These are phyloP conservation scores for Ogataea thermomethanolica DNA, from an alignment of 805 yeast genomes.

Conservation along the genomic window DNA sequence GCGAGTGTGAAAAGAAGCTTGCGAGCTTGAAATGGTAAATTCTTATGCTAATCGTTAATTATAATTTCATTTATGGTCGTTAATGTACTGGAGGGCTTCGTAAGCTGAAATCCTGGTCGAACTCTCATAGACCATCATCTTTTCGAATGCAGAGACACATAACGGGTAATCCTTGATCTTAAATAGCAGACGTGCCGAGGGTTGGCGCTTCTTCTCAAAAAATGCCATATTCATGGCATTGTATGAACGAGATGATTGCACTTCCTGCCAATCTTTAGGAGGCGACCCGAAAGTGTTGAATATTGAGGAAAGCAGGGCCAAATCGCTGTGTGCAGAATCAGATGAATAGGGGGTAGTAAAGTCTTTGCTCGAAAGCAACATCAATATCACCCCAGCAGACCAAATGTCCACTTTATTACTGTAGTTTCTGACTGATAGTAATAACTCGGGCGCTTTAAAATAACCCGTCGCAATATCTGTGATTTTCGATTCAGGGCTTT, in stretches of 20 bases:
- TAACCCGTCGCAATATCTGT: conserved; percentile 64
- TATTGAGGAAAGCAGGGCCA: conserved; percentile 53
- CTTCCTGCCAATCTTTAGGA: conserved; percentile 42
- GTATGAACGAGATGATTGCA: conserved; percentile 37
- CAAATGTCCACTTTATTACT: conserved; percentile 61
- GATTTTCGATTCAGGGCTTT: conserved; percentile 41
- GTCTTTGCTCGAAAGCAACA: conserved; percentile 44
- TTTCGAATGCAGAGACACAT: conserved; percentile 32
- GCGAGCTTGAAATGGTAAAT: conserved; percentile 18
- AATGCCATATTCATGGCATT: conserved; percentile 31
- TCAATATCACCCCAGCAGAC: conserved; percentile 63
- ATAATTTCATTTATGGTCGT: not conserved
- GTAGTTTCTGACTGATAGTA: conserved; percentile 58
- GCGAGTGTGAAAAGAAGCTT: conserved; percentile 42
- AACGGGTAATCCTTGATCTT: conserved; percentile 20
- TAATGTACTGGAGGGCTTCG: conserved; percentile 17
- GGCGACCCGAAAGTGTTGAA: conserved; percentile 66
- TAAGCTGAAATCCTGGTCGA: conserved; percentile 31
- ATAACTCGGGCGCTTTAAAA: conserved; percentile 72
- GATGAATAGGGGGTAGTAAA: conserved; percentile 36
- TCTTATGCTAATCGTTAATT: not conserved
- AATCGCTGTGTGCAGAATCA: conserved; percentile 49
- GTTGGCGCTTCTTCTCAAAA: conserved; percentile 20
- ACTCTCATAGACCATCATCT: conserved; percentile 44
- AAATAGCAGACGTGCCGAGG: conserved; percentile 34